Conservation (phyloP, 176 grass and related monocot species). For the Avena sativa region DNA sequence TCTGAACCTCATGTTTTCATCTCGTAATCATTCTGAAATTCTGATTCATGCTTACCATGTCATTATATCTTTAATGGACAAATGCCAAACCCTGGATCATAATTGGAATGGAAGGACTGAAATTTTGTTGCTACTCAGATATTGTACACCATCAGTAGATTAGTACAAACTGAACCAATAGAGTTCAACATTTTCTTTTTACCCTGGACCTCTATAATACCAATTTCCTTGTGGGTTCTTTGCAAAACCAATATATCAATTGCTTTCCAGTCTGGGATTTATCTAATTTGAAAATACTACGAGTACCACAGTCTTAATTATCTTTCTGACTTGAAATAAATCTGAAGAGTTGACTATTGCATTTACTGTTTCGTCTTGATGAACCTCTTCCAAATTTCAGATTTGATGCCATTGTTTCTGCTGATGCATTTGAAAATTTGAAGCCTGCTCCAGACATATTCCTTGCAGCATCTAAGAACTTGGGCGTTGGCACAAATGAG, state of each 20-base stretch:
- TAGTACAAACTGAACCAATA: constrained; percentile 12
- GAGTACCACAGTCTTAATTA: not conserved
- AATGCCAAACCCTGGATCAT: not conserved
- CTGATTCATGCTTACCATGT: constrained; percentile 16
- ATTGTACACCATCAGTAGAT: constrained; percentile 8
- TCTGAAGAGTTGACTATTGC: constrained; percentile 23
- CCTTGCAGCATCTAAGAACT: constrained; percentile 83
- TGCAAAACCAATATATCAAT: not conserved
- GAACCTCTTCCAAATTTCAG: constrained; percentile 58
- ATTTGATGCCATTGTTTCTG: constrained; percentile 95
- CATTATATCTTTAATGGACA: not conserved
- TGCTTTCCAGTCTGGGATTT: not conserved
- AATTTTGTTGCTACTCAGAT: constrained; percentile 19
- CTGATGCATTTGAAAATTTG: constrained; percentile 94
- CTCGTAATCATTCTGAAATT: not conserved
- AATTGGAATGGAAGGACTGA: constrained; percentile 4
- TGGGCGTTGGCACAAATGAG: constrained; percentile 62
- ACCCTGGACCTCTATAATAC: not conserved
- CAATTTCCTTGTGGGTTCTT: constrained; percentile 8
- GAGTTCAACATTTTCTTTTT: constrained; percentile 17
- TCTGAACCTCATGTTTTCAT: constrained; percentile 44
- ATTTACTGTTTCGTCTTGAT: constrained; percentile 31
- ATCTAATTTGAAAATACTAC: constrained; percentile 6
- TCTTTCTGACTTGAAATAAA: not conserved
- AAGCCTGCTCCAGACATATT: constrained; percentile 99